Conservation (phyloP, 768 basidiomycete genomes). For the Russula compacta region DNA sequence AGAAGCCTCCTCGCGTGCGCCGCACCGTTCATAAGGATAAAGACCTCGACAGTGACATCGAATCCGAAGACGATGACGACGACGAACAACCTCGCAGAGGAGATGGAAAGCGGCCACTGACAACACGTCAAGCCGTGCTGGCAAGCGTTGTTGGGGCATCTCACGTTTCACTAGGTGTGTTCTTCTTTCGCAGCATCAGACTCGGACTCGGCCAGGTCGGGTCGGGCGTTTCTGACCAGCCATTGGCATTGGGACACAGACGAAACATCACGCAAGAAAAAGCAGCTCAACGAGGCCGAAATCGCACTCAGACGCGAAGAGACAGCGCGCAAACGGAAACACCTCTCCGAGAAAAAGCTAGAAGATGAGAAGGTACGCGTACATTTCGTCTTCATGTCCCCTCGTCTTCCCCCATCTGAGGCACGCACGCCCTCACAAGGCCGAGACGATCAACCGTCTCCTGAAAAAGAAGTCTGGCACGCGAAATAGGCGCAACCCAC, state of each 20-base stretch:
- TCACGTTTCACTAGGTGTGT: conserved; percentile 55
- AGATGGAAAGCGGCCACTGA: conserved; percentile 27
- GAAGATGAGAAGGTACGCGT: conserved; percentile 70
- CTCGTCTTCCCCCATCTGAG: background rate
- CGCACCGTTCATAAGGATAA: conserved; percentile 21
- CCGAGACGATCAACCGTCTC: conserved; percentile 82
- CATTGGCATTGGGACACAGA: background rate
- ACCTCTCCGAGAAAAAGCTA: conserved; percentile 72
- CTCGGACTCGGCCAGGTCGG: background rate
- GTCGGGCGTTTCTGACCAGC: background rate
- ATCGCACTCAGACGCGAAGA: conserved; percentile 70
- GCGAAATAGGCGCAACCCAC: conserved; percentile 46
- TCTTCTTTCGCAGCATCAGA: background rate
- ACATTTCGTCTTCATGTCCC: background rate
- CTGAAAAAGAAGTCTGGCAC: conserved; percentile 77
- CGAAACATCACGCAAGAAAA: conserved; percentile 45
- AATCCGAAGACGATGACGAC: conserved; percentile 31
- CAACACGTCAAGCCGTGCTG: conserved; percentile 57
- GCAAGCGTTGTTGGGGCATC: conserved; percentile 59
- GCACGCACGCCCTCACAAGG: conserved; percentile 31
- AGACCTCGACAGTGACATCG: conserved; percentile 33
- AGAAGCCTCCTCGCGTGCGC: conserved; percentile 14
- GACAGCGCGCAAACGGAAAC: conserved; percentile 72
- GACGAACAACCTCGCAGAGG: conserved; percentile 26
- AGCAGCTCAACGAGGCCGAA: conserved; percentile 61